Evolutionary conservation across 176 grass and related monocot genomes (phyloP), one percentile per base, ranked within the genome.

Genomic region (Eragrostis nindensis): DNA sequence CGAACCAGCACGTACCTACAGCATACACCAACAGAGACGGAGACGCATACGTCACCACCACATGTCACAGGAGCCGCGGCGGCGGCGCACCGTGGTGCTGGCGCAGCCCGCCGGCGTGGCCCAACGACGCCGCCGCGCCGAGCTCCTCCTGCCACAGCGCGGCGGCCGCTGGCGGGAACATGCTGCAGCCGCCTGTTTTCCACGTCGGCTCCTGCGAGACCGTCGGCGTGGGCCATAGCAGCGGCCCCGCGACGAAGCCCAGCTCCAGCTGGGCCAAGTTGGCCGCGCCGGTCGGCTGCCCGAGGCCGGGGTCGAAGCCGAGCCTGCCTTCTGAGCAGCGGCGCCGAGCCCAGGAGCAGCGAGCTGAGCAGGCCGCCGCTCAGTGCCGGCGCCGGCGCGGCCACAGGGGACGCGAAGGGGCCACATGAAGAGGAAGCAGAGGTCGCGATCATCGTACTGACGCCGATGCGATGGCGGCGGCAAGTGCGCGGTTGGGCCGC

Each of bases 71-170:
- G 32, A 36, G 32, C n/a, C n/a, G n/a, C n/a, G n/a, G n/a, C n/a
- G n/a, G n/a, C n/a, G n/a, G n/a, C n/a, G n/a, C n/a, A n/a, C n/a
- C n/a, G n/a, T n/a, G n/a, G n/a, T n/a, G n/a, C n/a, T n/a, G n/a
- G n/a, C n/a, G n/a, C 32, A 36, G 32, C 32, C 32, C 32, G 4
- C 32, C 32, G 32, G 32, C 32, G 32, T 36, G 32, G 32, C 4
- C 32, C 32, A 36, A 2, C 32, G 32, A 4, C 32, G 45, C 46
- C 30, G 85, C 62, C 27, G 74, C 62, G 22, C 77, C 82, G n/a
- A 88, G 74, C 62, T 92, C 32, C 32, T 36, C 86, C 49, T 87
- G 77, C 90, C 86, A 85, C 63, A 73, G 40, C 8, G 85, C 76
- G 6, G 43, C n/a, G 0, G 45, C 11, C 32, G 32, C 2, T 18